Evolutionary conservation across 495 filamentous ascomycete species (phyloP), one percentile per base, ranked within the genome.

Genomic region (Talaromyces proteolyticus): DNA sequence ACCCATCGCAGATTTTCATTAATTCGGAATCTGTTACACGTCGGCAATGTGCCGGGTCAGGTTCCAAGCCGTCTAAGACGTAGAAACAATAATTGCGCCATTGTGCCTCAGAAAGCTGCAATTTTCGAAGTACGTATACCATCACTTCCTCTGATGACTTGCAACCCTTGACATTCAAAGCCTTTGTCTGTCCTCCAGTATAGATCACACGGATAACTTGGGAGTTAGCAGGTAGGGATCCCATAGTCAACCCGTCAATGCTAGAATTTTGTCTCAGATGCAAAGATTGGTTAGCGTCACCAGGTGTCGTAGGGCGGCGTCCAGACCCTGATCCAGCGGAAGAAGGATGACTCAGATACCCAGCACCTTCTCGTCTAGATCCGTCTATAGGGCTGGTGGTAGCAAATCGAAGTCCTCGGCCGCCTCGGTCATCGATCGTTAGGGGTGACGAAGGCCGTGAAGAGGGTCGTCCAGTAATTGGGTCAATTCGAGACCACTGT

Each of bases 131-230:
- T 2, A 92, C 92, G 50, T 82, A 83, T 21, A 87, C 73, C 65
- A 96, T 88, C 46, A 99, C 85, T 49, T 96, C 89, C 54, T 97
- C 93, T 25, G 88, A 81, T 2, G 86, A 94, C 58, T 84, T 89
- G 75, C 89, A 96, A 53, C 85, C 87, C 47, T 87, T 85, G 44
- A 97, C 85, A 61, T 90, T 88, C 48, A 97, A 79, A 6, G 95
- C 90, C 63, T 91, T 91, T 24, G 90, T 95, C 50, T 87, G 83
- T n/a, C 89, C 87, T 39, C 86, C 89, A 22, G 84, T 88, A 52
- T 91, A 95, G 57, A 97, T 96, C 34, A 97, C 87, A 37, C 89
- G 80, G 52, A 96, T 93, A 44, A 94, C 80, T 37, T 88, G 83
- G 58, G 89, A 84, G 59, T 88, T 85, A 36, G 77, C 73, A 20